Base-by-base conservation (phyloP, 2,329 filamentous ascomycete species). In the Aspergillus sp. region DNA sequence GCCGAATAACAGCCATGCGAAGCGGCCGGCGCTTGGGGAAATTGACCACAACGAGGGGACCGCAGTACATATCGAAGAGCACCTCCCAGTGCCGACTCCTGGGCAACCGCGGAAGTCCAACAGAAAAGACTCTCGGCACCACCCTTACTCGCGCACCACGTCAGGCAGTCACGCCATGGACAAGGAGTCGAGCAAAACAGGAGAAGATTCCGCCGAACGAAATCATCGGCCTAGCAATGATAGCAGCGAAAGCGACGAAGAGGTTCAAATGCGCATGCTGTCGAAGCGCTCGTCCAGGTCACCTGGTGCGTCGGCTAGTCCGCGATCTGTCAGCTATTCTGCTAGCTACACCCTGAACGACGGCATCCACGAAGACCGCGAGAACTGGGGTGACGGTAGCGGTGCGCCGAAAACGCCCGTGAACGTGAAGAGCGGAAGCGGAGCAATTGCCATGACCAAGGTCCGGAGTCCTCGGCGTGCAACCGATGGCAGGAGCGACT, bases 91-190 rank as follows among this genome's bases (percentile, higher is more conserved):
- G 1, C 91, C 91, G 3, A 98, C 91, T 4, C 91, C 91, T 1
- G 91, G 91, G 2, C 91, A 98, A 58, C 91, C 91, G 16, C 78
- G 91, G 41, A 96, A 98, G 69, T 82, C 82, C 11, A 80, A 79
- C 43, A 78, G 85, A 35, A 73, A 78, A 38, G 85, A 88, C 48
- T 74, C 72, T 25, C 76, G 81, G 15, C 81, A 85, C 46, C 75
- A 88, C 56, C 77, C 81, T 8, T 83, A 88, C 58, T 64, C 76
- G 32, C 72, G 79, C 35, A 72, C 70, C 15, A 59, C 68, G 5
- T 72, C 69, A 5, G 61, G 57, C 4, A 48, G 43, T 55, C 44
- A 73, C 17, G 45, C 52, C 12, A 37, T 56, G 14, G 58, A 63
- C 4, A 53, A 51, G 15, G 58, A 57, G 1, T 37, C 36, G 11